Conservation (phyloP, 306 rosid species). For the Pterocarpus santalinus region DNA sequence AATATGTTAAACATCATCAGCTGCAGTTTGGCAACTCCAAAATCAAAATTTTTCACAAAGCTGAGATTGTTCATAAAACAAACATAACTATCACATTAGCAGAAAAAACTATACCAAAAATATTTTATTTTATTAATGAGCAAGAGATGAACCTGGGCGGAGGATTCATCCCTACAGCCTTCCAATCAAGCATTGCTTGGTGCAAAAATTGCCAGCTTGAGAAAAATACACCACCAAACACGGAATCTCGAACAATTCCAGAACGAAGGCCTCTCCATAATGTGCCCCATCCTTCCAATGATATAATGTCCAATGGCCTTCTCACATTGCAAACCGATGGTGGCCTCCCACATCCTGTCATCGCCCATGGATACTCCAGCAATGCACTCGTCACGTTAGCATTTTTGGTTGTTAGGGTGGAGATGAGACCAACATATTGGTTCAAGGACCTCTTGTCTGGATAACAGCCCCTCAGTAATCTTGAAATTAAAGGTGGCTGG, state of each 20-base stretch:
- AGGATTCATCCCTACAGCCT: constrained; percentile 83
- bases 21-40: constrained; percentile 31
- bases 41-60: constrained; percentile 25
- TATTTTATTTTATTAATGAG: constrained; percentile 35
- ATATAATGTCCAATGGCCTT: constrained; percentile 67
- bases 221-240: constrained; percentile 86
- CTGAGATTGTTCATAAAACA: not conserved
- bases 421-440: constrained; percentile 70
- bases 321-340: constrained; percentile 72
- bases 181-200: constrained; percentile 87
- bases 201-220: constrained; percentile 90
- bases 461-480: constrained; percentile 66
- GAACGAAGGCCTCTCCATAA: constrained; percentile 90
- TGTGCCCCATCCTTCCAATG: constrained; percentile 88
- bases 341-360: constrained; percentile 90
- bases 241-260: constrained; percentile 84
- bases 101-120: constrained; percentile 24
- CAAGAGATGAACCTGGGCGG: constrained; percentile 75
- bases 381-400: constrained; percentile 65
- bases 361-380: constrained; percentile 91
- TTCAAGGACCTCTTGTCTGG: constrained; percentile 77
- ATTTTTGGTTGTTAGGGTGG: constrained; percentile 77
- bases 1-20: constrained; percentile 23
- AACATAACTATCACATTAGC: constrained; percentile 8
- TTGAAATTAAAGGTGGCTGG: constrained; percentile 63